Percentiles rank a stretch among this genome's conserved stretches.
Conservation (phyloP, 345 rosid genomes). For the Gossypium arboreum region DNA sequence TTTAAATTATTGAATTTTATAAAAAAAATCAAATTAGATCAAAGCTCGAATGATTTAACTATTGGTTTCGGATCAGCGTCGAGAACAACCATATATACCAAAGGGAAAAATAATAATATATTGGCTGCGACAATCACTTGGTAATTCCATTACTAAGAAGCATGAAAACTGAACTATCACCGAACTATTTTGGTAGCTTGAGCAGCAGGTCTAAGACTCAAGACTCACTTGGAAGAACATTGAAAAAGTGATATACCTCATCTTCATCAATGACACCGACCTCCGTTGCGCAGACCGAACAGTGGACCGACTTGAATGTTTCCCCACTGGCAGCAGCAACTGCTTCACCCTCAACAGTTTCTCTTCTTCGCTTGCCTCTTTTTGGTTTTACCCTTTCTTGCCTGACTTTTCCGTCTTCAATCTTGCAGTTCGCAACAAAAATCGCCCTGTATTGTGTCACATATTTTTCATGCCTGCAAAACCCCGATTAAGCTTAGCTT, state of each 20-base stretch:
- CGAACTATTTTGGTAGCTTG: background rate
- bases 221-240: constrained; percentile 74
- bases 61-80: too few species aligned
- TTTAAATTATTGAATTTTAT: too few species aligned
- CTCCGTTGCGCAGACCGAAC: constrained; percentile 60
- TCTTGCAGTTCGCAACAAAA: constrained; percentile 61
- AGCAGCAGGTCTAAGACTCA: constrained; percentile 16
- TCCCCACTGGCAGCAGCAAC: constrained; percentile 10
- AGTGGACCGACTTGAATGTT: constrained; percentile 40
- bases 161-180: background rate
- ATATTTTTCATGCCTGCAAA: constrained; percentile 64
- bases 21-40: too few species aligned
- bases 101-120: too few species aligned
- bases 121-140: too few species aligned
- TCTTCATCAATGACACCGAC: constrained; percentile 65
- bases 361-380: constrained; percentile 44
- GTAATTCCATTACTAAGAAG: background rate
- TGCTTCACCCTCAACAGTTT: constrained; percentile 26
- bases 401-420: constrained; percentile 26
- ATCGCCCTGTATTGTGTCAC: constrained; percentile 78
- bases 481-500: constrained; percentile 8
- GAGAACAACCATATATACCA: too few species aligned
- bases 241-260: constrained; percentile 77
- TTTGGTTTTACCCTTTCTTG: constrained; percentile 24
- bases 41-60: too few species aligned